Conservation (phyloP, 2,329 filamentous ascomycete species). For the Aspergillus costaricaensis region DNA sequence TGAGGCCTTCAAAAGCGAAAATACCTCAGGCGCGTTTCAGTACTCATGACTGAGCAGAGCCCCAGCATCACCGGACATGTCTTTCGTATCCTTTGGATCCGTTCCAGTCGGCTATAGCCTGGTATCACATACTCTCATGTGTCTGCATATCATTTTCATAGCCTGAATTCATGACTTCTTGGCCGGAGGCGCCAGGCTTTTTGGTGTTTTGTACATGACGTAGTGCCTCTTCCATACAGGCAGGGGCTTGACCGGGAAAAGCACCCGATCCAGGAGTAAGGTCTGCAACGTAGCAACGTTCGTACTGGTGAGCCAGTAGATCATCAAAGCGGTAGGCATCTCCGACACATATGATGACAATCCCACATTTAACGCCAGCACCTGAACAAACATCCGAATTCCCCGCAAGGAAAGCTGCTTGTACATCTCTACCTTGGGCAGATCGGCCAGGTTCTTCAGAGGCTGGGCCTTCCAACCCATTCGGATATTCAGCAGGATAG, state of each 20-base stretch:
- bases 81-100: neutral
- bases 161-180: neutral
- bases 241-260: slow-evolving; percentile 38
- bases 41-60: neutral
- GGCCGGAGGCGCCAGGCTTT: neutral
- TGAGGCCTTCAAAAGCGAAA: too few relatives aligned
- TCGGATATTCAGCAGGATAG: slow-evolving; percentile 53
- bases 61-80: neutral
- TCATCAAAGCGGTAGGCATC: slow-evolving; percentile 48
- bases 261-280: slow-evolving; percentile 41
- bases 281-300: slow-evolving; percentile 46
- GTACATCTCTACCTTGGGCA: slow-evolving; percentile 31
- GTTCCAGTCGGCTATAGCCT: neutral
- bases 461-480: slow-evolving; percentile 31
- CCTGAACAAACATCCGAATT: slow-evolving; percentile 35
- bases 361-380: slow-evolving; percentile 45
- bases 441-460: slow-evolving; percentile 25
- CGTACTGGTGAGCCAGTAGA: slow-evolving; percentile 55
- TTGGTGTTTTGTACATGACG: slow-evolving; percentile 23
- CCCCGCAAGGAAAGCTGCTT: slow-evolving; percentile 25
- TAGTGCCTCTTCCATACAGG: slow-evolving; percentile 37
- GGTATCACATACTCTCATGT: neutral
- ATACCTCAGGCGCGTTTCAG: too few relatives aligned
- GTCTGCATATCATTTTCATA: neutral
- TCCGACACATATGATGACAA: slow-evolving; percentile 31